A percentile compares a stretch with the other conserved stretches of the same genome.
These are phyloP conservation scores for Eucalyptus tenuipes DNA, from an alignment of 345 rosid genomes.

Conservation along the genomic window DNA sequence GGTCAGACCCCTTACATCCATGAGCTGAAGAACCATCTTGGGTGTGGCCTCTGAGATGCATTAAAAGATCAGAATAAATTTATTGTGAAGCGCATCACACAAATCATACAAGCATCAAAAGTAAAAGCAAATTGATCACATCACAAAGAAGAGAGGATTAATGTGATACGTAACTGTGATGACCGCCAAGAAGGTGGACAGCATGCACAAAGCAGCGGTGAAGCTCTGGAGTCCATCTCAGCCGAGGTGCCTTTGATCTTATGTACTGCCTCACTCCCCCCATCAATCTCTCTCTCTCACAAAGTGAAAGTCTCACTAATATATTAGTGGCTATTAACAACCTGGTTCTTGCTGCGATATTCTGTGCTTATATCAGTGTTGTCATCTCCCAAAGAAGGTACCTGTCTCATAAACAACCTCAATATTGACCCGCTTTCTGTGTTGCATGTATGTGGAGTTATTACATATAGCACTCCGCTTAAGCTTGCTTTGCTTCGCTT, in stretches of 20 bases:
- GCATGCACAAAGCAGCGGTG: conserved; percentile 88
- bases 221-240: conserved; percentile 97
- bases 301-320: not conserved
- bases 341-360: not conserved
- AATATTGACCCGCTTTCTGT: not conserved
- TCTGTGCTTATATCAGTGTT: not conserved
- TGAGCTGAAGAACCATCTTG: conserved; percentile 89
- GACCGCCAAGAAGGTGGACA: conserved; percentile 84
- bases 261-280: conserved; percentile 80
- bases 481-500: not conserved
- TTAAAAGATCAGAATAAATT: not conserved
- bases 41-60: conserved; percentile 69
- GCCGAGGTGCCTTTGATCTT: conserved; percentile 81
- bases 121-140: not conserved
- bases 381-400: not conserved
- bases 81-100: not conserved
- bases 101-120: not conserved
- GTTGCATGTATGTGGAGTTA: not conserved
- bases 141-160: not conserved
- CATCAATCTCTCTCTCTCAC: conserved; percentile 16
- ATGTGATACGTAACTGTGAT: conserved; percentile 31
- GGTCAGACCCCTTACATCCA: conserved; percentile 97
- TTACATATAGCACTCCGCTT: not conserved
- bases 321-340: not conserved
- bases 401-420: not conserved